These are phyloP conservation scores for Mucor lusitanicus DNA, from an alignment of 371 early-diverging fungal genomes.

Conservation along the genomic window DNA sequence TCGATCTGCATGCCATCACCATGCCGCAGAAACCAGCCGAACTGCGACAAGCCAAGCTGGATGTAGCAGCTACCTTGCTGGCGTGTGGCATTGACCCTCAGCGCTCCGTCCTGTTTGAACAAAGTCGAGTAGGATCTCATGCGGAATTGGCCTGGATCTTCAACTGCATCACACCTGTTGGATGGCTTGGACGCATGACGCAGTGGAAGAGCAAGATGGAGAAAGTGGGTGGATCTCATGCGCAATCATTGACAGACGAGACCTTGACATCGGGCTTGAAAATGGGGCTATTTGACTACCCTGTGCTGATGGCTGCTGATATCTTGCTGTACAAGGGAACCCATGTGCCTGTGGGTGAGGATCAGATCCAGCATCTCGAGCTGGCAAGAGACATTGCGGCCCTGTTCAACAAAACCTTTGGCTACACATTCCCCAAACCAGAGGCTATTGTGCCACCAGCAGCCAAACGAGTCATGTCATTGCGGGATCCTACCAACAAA, in stretches of 20 bases:
- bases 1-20: constrained; percentile 93
- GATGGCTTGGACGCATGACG: constrained; percentile 92
- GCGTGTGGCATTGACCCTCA: constrained; percentile 89
- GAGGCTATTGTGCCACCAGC: constrained; percentile 65
- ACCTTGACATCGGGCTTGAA: constrained; percentile 55
- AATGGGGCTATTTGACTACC: constrained; percentile 89
- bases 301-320: constrained; percentile 95
- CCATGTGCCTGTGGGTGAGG: constrained; percentile 93
- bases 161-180: constrained; percentile 83
- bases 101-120: constrained; percentile 79
- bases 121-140: constrained; percentile 76
- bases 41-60: constrained; percentile 63
- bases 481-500: constrained; percentile 75
- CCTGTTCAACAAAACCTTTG: constrained; percentile 74
- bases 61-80: constrained; percentile 75
- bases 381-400: constrained; percentile 77
- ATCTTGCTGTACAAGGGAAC: constrained; percentile 88
- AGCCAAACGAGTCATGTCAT: constrained; percentile 84
- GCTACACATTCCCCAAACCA: constrained; percentile 71
- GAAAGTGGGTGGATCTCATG: constrained; percentile 26
- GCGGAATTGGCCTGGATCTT: constrained; percentile 87
- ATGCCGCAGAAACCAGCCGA: constrained; percentile 72
- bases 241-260: constrained; percentile 51
- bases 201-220: constrained; percentile 88
- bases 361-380: constrained; percentile 92